A percentile compares a stretch with the other conserved stretches of the same genome.
Evolutionary conservation across 2,329 filamentous ascomycete genomes (phyloP).

Genomic region (Rachicladosporium sp.): DNA sequence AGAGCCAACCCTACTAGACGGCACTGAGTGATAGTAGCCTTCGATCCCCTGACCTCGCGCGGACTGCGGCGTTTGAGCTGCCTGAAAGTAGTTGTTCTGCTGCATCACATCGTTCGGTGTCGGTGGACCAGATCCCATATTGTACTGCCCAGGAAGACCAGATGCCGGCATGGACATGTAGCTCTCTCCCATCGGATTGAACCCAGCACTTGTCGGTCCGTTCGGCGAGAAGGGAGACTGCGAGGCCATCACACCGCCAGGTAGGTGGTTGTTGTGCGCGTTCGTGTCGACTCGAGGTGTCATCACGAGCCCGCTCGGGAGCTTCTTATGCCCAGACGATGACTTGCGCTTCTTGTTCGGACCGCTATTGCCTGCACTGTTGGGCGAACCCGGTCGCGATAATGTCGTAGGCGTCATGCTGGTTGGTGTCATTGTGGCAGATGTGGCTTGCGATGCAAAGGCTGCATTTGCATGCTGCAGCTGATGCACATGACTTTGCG

Average conservation of each 20-base stretch:
- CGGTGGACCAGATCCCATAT: slow-evolving; percentile 42
- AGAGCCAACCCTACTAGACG: slow-evolving; percentile 60
- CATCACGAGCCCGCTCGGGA: slow-evolving; percentile 68
- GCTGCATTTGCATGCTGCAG: slow-evolving; percentile 13
- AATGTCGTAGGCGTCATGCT: slow-evolving; percentile 46
- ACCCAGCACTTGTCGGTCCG: slow-evolving; percentile 1
- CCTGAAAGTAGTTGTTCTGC: slow-evolving; percentile 30
- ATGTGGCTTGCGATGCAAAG: slow-evolving; percentile 25
- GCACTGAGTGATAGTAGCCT: slow-evolving; percentile 19
- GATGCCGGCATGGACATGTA: background rate
- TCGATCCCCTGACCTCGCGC: background rate
- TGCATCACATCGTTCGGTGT: slow-evolving; percentile 54
- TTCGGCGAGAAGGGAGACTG: slow-evolving; percentile 27
- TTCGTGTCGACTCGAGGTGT: slow-evolving; percentile 57
- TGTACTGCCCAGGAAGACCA: slow-evolving; percentile 30
- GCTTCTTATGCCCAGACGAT: slow-evolving; percentile 37
- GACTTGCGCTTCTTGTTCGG: slow-evolving; percentile 73
- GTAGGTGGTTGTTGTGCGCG: slow-evolving; percentile 16
- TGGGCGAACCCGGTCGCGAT: slow-evolving; percentile 63
- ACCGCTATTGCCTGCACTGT: slow-evolving; percentile 42
- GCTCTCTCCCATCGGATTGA: too few species aligned
- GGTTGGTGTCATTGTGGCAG: slow-evolving; percentile 31
- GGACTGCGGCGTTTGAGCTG: slow-evolving; percentile 8
- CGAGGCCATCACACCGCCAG: slow-evolving; percentile 18
- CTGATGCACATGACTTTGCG: slow-evolving; percentile 24